A percentile compares a stretch with the other conserved stretches of the same genome.
These are phyloP conservation scores for Ogataea pilisensis DNA, from an alignment of 805 yeast genomes.

Conservation along the genomic window DNA sequence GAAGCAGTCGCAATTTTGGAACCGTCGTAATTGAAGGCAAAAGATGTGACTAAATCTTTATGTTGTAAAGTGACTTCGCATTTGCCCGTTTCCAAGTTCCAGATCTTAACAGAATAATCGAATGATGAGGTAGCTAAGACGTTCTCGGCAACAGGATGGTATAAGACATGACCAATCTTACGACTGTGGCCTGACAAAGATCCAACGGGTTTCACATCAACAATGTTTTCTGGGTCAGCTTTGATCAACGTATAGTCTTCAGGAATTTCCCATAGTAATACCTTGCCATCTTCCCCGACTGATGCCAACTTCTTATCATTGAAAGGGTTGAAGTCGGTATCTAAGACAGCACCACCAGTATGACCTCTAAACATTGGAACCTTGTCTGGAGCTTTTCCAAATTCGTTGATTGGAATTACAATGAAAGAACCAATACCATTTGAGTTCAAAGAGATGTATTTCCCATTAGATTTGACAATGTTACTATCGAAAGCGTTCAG, in stretches of 20 bases:
- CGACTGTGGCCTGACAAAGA: conserved; percentile 80
- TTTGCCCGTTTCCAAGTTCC: conserved; percentile 80
- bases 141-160: conserved; percentile 84
- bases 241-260: conserved; percentile 67
- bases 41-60: conserved; percentile 88
- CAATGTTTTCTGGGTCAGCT: conserved; percentile 47
- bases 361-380: conserved; percentile 95
- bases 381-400: conserved; percentile 90
- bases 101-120: conserved; percentile 86
- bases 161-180: conserved; percentile 89
- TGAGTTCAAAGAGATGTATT: conserved; percentile 77
- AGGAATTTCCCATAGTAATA: conserved; percentile 87
- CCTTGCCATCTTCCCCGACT: conserved; percentile 75
- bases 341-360: conserved; percentile 91
- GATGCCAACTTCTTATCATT: conserved; percentile 71
- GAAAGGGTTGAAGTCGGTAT: conserved; percentile 94
- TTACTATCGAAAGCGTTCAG: conserved; percentile 97
- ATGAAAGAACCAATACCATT: conserved; percentile 99
- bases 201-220: conserved; percentile 68
- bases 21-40: conserved; percentile 89
- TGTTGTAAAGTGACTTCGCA: conserved; percentile 73
- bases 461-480: conserved; percentile 80
- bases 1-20: conserved; percentile 80
- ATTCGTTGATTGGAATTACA: conserved; percentile 78
- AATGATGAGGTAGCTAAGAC: conserved; percentile 86